These are phyloP conservation scores for Pontederia crassipes DNA, from an alignment of 176 grass and related monocot species.

Conservation along the genomic window DNA sequence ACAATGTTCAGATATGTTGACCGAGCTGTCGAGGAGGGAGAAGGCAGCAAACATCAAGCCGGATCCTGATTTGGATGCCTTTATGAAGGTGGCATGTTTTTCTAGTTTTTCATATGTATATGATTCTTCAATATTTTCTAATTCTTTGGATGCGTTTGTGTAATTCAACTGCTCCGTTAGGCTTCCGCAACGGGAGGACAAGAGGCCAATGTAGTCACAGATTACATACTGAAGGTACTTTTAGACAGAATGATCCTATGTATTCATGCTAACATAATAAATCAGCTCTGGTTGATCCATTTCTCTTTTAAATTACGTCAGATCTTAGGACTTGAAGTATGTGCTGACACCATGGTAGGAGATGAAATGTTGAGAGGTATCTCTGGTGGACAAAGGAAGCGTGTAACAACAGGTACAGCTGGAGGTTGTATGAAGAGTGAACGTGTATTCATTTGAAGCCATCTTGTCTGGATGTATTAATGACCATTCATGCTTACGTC, in stretches of 20 bases:
- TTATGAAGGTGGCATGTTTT: constrained; percentile 47
- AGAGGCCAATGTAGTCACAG: constrained; percentile 57
- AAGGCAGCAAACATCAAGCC: constrained; percentile 53
- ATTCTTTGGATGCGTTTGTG: not conserved
- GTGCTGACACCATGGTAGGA: constrained; percentile 54
- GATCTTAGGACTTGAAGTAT: constrained; percentile 93
- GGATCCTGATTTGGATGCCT: constrained; percentile 52
- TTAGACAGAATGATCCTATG: not conserved
- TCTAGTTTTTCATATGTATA: not conserved
- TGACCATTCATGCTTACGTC: not conserved
- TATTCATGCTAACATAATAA: not conserved
- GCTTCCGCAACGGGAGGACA: constrained; percentile 48
- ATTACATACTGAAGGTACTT: constrained; percentile 79
- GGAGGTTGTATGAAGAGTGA: not conserved
- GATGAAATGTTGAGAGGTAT: constrained; percentile 89
- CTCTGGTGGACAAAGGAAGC: constrained; percentile 86
- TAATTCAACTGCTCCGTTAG: constrained; percentile 12
- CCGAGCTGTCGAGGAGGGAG: constrained; percentile 58
- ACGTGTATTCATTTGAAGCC: not conserved
- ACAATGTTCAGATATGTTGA: constrained; percentile 23
- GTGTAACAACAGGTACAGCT: constrained; percentile 62
- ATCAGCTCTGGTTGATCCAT: not conserved
- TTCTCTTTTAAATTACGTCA: constrained; percentile 11
- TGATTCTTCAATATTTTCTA: not conserved
- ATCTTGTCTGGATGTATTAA: not conserved